Evolutionary conservation across 805 yeast species (phyloP), one percentile per base, ranked within the genome.

Genomic region (Saturnispora hagleri): DNA sequence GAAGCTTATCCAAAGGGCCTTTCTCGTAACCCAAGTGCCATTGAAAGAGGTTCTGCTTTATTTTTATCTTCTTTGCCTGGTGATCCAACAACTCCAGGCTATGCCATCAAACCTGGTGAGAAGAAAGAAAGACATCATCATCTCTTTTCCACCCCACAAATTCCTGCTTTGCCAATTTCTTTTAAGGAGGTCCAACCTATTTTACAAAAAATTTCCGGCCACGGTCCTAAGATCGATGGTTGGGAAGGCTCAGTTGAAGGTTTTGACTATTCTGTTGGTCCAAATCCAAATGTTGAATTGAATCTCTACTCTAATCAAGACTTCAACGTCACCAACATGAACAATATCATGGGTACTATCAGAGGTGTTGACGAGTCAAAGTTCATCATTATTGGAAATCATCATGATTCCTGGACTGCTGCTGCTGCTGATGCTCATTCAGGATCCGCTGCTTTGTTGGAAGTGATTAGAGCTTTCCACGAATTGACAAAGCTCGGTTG

Each of bases 391-490:
- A 63, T 85, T 51, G 93, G 93, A 35, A 85, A 84, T 63, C 93
- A 85, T 62, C 77, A 89, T 51, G 93, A 86, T 62, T 82, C 90
- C 3, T 86, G 91, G 93, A 76, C 82, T 53, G 78, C 81, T 52
- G 88, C 88, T 15, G 89, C 90, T 1, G 83, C 80, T 26, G 93
- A 86, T 66, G 90, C 93, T 31, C 85, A 85, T 64, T 75, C 84
- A 27, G 91, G 91, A 1, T 75, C 86, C 17, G 82, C 89, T 1
- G 79, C 73, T 0, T 55, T 83, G 56, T 64, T 85, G 43, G 91
- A 85, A 62, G 67, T 85, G 42, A 81, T 82, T 7, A 71, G 86
- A 46, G 81, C 78, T 1, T 69, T 84, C 35, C 76, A 79, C 24
- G 76, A 71, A 43, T 68, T 85, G 49, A 55, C 64, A 33, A 69